A percentile compares a stretch with the other conserved stretches of the same genome.
phyloP scores from a whole-genome alignment of 2,329 filamentous ascomycete genomes.

The Paraconiothyrium sp. region DNA sequence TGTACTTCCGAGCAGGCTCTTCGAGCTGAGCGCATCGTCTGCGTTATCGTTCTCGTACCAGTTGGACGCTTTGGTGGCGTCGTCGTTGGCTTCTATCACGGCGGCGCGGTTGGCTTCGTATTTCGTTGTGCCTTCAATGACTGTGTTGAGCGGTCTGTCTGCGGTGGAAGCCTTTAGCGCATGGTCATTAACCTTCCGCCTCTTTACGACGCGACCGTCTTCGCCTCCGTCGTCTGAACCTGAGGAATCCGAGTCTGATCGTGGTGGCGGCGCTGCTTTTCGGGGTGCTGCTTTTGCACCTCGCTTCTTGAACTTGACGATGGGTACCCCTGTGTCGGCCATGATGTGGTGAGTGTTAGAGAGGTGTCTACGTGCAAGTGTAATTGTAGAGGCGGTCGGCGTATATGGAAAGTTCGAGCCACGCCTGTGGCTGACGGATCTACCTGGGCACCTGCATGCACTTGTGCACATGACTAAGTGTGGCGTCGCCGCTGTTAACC shows the following conservation, averaged over 20 bases:
- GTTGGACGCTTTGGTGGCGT: slow-evolving; percentile 88
- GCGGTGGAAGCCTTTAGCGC: slow-evolving; percentile 72
- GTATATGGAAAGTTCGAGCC: slow-evolving; percentile 32
- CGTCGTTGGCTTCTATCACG: slow-evolving; percentile 74
- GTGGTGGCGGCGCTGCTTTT: slow-evolving; percentile 81
- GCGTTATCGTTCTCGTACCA: slow-evolving; percentile 88
- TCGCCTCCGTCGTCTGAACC: slow-evolving; percentile 77
- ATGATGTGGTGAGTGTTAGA: slow-evolving; percentile 16
- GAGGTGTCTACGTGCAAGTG: slow-evolving; percentile 7
- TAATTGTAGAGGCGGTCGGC: slow-evolving; percentile 10
- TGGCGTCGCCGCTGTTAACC: slow-evolving; percentile 1
- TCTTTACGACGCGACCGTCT: slow-evolving; percentile 77
- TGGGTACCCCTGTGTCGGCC: slow-evolving; percentile 54
- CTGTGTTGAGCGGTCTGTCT: slow-evolving; percentile 58
- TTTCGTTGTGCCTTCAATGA: slow-evolving; percentile 58
- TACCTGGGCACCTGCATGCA: no score
- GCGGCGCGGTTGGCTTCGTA: slow-evolving; percentile 70
- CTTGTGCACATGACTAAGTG: slow-evolving; percentile 4
- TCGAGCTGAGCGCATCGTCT: slow-evolving; percentile 58
- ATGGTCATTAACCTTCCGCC: slow-evolving; percentile 74
- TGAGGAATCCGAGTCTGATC: slow-evolving; percentile 64
- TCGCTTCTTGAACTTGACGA: slow-evolving; percentile 86
- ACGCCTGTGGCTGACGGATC: slow-evolving; percentile 15
- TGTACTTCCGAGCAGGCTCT: slow-evolving; percentile 69
- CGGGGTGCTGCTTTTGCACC: slow-evolving; percentile 79